Conservation (phyloP, 2,329 filamentous ascomycete species). For the Cladobotryum mycophilum region DNA sequence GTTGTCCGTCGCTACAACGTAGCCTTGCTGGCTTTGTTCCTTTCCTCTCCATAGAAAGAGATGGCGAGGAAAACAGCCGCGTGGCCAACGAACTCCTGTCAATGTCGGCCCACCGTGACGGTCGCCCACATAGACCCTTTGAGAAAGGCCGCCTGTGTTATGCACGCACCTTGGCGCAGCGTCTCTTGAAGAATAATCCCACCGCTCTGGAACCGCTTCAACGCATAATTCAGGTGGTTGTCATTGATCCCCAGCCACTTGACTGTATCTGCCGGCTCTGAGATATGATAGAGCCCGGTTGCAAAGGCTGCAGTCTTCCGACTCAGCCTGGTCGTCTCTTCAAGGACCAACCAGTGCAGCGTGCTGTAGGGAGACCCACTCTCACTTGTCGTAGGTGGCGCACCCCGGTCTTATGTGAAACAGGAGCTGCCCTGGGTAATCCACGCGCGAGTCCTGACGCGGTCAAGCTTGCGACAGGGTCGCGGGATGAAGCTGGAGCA, state of each 20-base stretch:
- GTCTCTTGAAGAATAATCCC: too few relatives aligned
- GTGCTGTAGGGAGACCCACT: conserved; percentile 15
- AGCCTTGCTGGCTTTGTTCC: background rate
- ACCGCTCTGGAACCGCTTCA: background rate
- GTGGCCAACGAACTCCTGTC: too few relatives aligned
- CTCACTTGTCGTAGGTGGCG: conserved; percentile 23
- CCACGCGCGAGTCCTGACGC: conserved; percentile 36
- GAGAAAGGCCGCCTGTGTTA: too few relatives aligned
- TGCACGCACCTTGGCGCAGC: too few relatives aligned
- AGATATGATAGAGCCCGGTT: conserved; percentile 7
- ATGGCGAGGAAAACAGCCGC: too few relatives aligned
- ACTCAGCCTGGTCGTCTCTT: conserved; percentile 20
- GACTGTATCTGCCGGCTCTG: background rate
- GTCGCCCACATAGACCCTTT: too few relatives aligned
- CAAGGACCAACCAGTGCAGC: conserved; percentile 8
- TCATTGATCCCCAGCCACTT: background rate
- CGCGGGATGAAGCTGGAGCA: background rate
- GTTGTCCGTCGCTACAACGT: background rate
- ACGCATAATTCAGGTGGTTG: background rate
- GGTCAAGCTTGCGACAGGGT: conserved; percentile 39
- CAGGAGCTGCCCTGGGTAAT: conserved; percentile 44
- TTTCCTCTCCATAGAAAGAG: too few relatives aligned
- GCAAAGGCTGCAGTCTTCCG: conserved; percentile 20
- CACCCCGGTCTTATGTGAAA: conserved; percentile 46
- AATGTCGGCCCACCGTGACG: too few relatives aligned